phyloP scores from a whole-genome alignment of 1,139 yeast species.

The Scheffersomyces illinoinensis region DNA sequence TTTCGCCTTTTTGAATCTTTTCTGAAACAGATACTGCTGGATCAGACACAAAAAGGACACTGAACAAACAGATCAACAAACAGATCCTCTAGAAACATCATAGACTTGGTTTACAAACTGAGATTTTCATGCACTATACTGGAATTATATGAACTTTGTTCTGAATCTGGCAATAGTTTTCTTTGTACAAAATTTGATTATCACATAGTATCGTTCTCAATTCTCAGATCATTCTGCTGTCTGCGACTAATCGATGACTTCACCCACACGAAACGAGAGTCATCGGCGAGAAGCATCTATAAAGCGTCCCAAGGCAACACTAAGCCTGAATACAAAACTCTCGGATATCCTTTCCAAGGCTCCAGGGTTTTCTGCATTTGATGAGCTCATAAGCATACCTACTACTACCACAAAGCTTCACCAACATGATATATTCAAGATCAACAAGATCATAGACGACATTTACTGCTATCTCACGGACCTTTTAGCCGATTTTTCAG shows the following conservation, averaged over 20 bases:
- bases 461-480: constrained; percentile 29
- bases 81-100: neutral
- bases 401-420: constrained; percentile 17
- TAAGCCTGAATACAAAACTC: constrained; percentile 3
- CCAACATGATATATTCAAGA: constrained; percentile 33
- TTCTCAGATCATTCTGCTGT: neutral
- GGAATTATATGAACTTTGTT: neutral
- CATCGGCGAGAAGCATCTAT: neutral
- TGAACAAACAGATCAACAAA: neutral
- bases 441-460: constrained; percentile 32
- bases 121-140: neutral
- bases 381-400: constrained; percentile 29
- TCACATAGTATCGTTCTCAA: neutral
- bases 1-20: neutral
- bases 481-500: constrained; percentile 16
- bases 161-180: neutral
- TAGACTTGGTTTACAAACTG: neutral
- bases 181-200: neutral
- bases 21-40: neutral
- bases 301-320: neutral
- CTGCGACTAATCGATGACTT: neutral
- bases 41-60: neutral
- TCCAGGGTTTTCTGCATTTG: constrained; percentile 34
- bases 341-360: constrained; percentile 18
- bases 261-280: neutral